Evolutionary conservation across 495 filamentous ascomycete genomes (phyloP).

Genomic region (Penicillium riverlandense): DNA sequence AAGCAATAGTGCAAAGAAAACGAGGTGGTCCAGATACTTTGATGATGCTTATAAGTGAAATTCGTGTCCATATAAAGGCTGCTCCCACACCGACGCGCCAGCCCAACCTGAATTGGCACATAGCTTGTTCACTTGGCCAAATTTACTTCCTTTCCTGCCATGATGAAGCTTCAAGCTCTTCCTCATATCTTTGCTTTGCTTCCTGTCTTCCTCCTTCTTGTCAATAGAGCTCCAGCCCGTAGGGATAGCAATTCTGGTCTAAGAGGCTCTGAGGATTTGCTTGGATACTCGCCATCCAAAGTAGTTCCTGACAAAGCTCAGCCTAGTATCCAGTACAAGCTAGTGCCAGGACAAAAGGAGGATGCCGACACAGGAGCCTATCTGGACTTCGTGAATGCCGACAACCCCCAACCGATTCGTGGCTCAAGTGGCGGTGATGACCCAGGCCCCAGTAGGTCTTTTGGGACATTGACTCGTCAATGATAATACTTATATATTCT

Average conservation of each 20-base stretch:
- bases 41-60: too few relatives aligned
- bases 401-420: slow-evolving; percentile 65
- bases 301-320: slow-evolving; percentile 18
- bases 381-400: slow-evolving; percentile 54
- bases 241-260: slow-evolving; percentile 21
- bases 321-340: slow-evolving; percentile 31
- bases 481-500: not conserved
- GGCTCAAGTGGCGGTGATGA: slow-evolving; percentile 50
- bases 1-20: too few relatives aligned
- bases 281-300: slow-evolving; percentile 33
- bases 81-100: too few relatives aligned
- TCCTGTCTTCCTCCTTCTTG: slow-evolving; percentile 1
- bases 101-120: too few relatives aligned
- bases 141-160: not conserved
- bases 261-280: slow-evolving; percentile 22
- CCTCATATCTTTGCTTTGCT: not conserved
- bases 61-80: too few relatives aligned
- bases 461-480: not conserved
- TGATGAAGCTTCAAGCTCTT: slow-evolving; percentile 9
- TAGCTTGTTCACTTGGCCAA: not conserved
- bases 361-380: slow-evolving; percentile 51
- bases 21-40: too few relatives aligned
- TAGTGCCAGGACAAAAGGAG: slow-evolving; percentile 49
- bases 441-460: slow-evolving; percentile 49
- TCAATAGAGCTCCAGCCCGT: slow-evolving; percentile 14